Base-by-base conservation (phyloP, 805 yeast species). In the Kodamaea jinghongensis region DNA sequence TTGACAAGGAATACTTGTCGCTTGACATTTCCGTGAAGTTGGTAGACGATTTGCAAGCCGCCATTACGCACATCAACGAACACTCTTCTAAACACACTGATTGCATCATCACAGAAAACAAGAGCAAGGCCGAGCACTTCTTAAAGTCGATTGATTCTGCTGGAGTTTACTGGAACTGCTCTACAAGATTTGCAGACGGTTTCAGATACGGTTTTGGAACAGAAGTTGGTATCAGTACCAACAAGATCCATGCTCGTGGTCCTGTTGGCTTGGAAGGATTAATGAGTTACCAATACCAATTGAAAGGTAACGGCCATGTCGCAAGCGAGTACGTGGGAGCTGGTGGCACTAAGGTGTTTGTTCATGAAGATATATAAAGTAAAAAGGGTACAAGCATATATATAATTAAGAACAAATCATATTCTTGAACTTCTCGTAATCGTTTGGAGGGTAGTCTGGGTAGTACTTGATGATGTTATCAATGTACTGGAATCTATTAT, bases 41-140 rank as follows among this genome's bases (percentile, higher is more conserved):
- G 15, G 82, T 85, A 8, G 58, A 61, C 3, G 67, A 76, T 12
- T 78, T 84, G 1, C 71, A 75, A 17, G 83, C 71, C 17, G 98
- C 98, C n/a, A 80, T 93, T 36, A 51, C 63, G 9, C 97, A 91
- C 59, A 91, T 93, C 52, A 93, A 93, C 60, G 52, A 65, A 28
- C 97, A 93, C 59, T 91, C 98, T 1, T 93, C 99, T 2, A 91
- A 88, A 52, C 99, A 93, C 63, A 93, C 99, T 0, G 99, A 93
- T 56, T 79, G 86, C 43, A 90, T 93, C 45, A 71, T 93, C 43
- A 91, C 99, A 2, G 86, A 83, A 49, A 70, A 79, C 52, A 78
- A 84, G 55, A 70, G 55, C 4, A 69, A 69, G 11, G 98, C 99
- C 0, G 84, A 87, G 22, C 63, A 61, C 41, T 93, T 93, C 65